Base-by-base conservation (phyloP, 2,329 filamentous ascomycete genomes). In the Calonectria multiphialidica region DNA sequence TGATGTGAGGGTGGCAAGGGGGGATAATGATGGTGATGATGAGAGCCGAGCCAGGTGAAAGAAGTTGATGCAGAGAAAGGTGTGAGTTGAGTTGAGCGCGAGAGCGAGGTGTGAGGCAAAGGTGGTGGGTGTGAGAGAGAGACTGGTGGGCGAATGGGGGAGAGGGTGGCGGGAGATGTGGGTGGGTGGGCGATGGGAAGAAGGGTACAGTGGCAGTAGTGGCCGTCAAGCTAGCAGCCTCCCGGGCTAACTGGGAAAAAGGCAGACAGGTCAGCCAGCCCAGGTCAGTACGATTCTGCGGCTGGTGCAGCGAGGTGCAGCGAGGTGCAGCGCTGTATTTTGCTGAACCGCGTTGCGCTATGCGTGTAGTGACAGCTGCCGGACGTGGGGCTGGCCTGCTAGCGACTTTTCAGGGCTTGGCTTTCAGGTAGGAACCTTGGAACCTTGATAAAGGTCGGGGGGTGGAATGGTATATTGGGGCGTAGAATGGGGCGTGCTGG, bases 321-420 rank as follows among this genome's bases (percentile, higher is more conserved):
- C 37, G 53, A 30, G 28, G 47, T 13, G 47, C 47, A 50, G 47
- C 28, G 23, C 47, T 18, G 47, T 30, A 25, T 13, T 21, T 37
- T 30, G 33, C 53, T 57, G 53, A 37, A 57, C 53, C 67, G 74
- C 76, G 75, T 77, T 75, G 75, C 68, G 72, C 72, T 75, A 62
- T 69, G 66, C 72, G 40, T 42, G 47, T 76, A 53, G 77, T 78
- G 77, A 79, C 76, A 76, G 77, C 75, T 79, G 72, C 75, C 71
- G 77, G 75, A 57, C 77, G 73, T 73, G 75, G 65, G 65, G 57
- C 66, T 61, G 63, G 25, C 44, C 73, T 76, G 73, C 68, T 68
- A 76, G 65, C 25, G 53, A 73, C 53, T 33, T 62, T 50, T 30
- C 53, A 73, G 76, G 72, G 70, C 75, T 76, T 77, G 73, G 75